Base-by-base conservation (phyloP, 2,329 filamentous ascomycete genomes). In the Thyridium curvatum region DNA sequence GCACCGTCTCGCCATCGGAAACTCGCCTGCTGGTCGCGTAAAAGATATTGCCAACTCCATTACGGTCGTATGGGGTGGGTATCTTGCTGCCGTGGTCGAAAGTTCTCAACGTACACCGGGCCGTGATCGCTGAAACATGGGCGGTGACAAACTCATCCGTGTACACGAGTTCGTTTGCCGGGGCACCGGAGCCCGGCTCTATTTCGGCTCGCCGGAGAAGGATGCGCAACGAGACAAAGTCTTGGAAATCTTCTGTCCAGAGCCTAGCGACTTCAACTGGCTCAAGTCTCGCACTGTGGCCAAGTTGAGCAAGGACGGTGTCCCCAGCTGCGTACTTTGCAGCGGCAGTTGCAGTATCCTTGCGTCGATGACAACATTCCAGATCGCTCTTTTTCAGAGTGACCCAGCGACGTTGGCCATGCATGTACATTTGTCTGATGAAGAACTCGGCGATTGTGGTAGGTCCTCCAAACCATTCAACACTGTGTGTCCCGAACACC, bases 351-450 rank as follows among this genome's bases (percentile, higher is more conserved):
- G 10, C 13, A 2, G 37, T 47, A 38, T 38, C 43, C 8, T 46
- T 17, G n/a, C 44, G 35, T 48, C 54, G 16, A 2, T 55, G 47
- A 41, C 77, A 42, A 47, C 84, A 87, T 3, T 34, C 46, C 26
- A 81, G 65, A 47, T 90, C 78, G 0, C 59, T 48, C 4, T 69
- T 44, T 8, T 69, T 55, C 0, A 89, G 57, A 0, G 75, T 77
- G 0, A 78, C 60, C 65, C 86, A 90, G 13, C 74, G 71, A 3
- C 75, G 72, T 2, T 82, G 69, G 1, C 69, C 60, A 2, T 71
- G 69, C 2, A 78, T 52, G 47, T 86, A 91, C 0, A 77, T 82
- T 47, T 87, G 82, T 0, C 86, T 73, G 3, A 90, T 72, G 43
- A 91, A 86, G 34, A 82, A 76, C 7, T 79, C 72, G 2, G 63